Conservation (phyloP, 805 yeast genomes). For the Wickerhamomyces sydowiorum region DNA sequence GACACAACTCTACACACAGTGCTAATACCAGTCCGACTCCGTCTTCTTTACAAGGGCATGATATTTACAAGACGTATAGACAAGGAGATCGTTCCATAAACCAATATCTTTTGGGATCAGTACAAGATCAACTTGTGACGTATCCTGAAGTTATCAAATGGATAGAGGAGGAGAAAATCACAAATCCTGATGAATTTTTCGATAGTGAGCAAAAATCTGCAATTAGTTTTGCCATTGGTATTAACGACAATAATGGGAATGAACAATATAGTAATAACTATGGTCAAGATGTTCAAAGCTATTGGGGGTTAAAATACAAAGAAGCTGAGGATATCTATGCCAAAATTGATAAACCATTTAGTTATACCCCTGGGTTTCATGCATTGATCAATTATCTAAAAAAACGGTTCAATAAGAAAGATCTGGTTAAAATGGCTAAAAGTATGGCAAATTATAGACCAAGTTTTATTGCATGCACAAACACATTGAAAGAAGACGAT, state of each 20-base stretch:
- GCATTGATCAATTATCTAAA: conserved; percentile 68
- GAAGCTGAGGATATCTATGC: conserved; percentile 81
- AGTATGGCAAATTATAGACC: conserved; percentile 90
- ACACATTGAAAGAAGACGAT: conserved; percentile 84
- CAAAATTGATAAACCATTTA: conserved; percentile 67
- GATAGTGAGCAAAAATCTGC: conserved; percentile 4
- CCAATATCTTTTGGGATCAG: conserved; percentile 60
- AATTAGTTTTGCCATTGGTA: conserved; percentile 24
- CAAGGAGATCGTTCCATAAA: conserved; percentile 54
- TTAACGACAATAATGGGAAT: conserved; percentile 13
- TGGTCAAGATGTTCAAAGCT: conserved; percentile 1
- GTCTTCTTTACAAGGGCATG: conserved; percentile 10
- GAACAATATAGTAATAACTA: not conserved
- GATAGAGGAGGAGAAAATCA: conserved; percentile 14
- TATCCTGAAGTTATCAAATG: conserved; percentile 53
- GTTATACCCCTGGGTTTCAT: conserved; percentile 90
- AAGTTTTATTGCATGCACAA: conserved; percentile 87
- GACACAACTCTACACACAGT: conserved; percentile 6
- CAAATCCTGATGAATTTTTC: conserved; percentile 1
- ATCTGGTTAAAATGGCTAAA: conserved; percentile 76
- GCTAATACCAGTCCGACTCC: conserved; percentile 15
- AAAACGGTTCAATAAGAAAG: conserved; percentile 60
- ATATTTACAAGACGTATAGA: conserved; percentile 28
- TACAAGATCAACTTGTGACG: conserved; percentile 32
- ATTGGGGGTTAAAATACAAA: conserved; percentile 38